phyloP scores from a whole-genome alignment of 345 rosid genomes.

The Populus alba region DNA sequence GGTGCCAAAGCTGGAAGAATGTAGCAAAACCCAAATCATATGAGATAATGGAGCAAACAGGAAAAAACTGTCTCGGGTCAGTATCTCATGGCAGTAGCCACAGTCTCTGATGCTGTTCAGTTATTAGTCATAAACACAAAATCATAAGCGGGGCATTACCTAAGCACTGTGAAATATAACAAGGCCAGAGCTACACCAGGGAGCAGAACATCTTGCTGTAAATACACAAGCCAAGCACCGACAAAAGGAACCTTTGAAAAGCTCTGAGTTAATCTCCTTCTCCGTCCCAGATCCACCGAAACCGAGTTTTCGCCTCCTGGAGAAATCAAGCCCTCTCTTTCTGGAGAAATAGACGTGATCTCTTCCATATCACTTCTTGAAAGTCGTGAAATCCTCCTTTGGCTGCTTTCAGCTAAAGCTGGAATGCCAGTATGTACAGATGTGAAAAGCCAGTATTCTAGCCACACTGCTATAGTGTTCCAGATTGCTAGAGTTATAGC shows the following conservation, averaged over 20 bases:
- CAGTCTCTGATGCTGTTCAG: not conserved
- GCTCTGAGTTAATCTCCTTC: slow-evolving; percentile 29
- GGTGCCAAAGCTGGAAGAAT: slow-evolving; percentile 59
- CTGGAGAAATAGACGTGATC: slow-evolving; percentile 10
- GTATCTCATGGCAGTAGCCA: not conserved
- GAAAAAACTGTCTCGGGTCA: not conserved
- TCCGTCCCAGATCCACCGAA: slow-evolving; percentile 12
- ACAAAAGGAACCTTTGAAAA: slow-evolving; percentile 44
- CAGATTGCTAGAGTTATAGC: slow-evolving; percentile 61
- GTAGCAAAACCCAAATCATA: not conserved
- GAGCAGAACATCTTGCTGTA: slow-evolving; percentile 57
- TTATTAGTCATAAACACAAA: not conserved
- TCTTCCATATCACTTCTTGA: slow-evolving; percentile 12
- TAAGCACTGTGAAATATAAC: slow-evolving; percentile 79
- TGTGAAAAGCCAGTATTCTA: slow-evolving; percentile 73
- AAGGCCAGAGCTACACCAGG: slow-evolving; percentile 76
- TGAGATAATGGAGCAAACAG: not conserved
- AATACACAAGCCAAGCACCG: slow-evolving; percentile 62
- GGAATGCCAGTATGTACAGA: slow-evolving; percentile 65
- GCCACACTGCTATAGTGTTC: slow-evolving; percentile 57
- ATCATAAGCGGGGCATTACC: slow-evolving; percentile 29
- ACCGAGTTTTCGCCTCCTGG: slow-evolving; percentile 9
- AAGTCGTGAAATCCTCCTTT: slow-evolving; percentile 38
- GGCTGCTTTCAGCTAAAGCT: slow-evolving; percentile 45
- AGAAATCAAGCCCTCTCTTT: slow-evolving; percentile 8